Conservation (phyloP, 257 asterid genomes). For the Solanum infundibuliforme region DNA sequence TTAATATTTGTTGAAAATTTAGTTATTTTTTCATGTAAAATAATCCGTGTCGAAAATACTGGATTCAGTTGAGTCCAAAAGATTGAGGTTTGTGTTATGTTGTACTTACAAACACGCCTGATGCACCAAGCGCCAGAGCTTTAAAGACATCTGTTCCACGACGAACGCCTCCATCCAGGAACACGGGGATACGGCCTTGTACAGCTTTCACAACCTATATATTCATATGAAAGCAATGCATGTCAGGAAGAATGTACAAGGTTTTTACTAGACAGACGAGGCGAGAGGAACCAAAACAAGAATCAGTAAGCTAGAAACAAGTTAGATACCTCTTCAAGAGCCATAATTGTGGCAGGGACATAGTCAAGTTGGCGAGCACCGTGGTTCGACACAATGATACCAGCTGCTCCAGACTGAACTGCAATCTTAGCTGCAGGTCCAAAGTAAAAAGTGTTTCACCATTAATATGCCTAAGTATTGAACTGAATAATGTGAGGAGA, state of each 20-base stretch:
- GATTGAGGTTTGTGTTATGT: background rate
- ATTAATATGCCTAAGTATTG: background rate
- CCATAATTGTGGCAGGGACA: conserved; percentile 78
- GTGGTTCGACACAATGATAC: conserved; percentile 85
- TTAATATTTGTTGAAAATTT: background rate
- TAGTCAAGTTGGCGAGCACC: conserved; percentile 99
- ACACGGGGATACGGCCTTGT: conserved; percentile 84
- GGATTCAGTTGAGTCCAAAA: background rate
- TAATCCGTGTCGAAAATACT: background rate
- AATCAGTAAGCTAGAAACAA: background rate
- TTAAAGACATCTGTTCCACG: conserved; percentile 96
- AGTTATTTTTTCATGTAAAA: background rate
- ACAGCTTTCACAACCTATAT: conserved; percentile 86
- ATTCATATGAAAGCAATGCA: background rate
- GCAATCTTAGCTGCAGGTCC: conserved; percentile 59
- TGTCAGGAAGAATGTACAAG: background rate
- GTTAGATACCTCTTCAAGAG: conserved; percentile 66
- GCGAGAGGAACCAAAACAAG: background rate
- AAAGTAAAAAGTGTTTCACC: background rate
- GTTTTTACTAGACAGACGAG: background rate
- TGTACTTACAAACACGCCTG: conserved; percentile 83
- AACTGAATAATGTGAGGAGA: background rate
- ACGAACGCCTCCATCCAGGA: conserved; percentile 92
- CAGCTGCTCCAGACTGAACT: conserved; percentile 83
- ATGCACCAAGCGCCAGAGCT: conserved; percentile 92